These are phyloP conservation scores for Diospyros lotus DNA, from an alignment of 148 eudicot genomes.

Conservation along the genomic window DNA sequence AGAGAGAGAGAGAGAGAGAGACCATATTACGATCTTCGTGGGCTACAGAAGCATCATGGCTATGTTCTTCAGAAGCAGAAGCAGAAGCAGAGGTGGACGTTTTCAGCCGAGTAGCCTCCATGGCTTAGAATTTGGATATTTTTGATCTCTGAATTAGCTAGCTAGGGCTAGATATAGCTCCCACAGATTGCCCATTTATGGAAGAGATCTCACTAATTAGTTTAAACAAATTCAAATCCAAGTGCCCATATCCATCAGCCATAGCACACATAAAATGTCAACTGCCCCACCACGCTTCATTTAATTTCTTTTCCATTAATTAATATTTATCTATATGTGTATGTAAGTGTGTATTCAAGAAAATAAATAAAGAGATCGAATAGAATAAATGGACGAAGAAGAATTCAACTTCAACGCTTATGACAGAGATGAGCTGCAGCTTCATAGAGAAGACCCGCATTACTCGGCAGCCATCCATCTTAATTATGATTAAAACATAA, in stretches of 20 bases:
- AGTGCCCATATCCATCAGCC: slow-evolving; percentile 24
- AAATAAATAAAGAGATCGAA: not conserved
- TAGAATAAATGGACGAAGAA: slow-evolving; percentile 16
- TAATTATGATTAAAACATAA: not conserved
- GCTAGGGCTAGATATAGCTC: not conserved
- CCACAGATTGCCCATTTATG: slow-evolving; percentile 20
- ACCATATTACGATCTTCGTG: slow-evolving; percentile 17
- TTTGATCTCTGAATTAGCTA: not conserved
- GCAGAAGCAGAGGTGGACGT: slow-evolving; percentile 19
- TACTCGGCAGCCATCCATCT: slow-evolving; percentile 13
- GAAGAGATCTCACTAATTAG: slow-evolving; percentile 16
- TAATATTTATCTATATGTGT: too few species aligned
- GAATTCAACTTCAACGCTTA: slow-evolving; percentile 37
- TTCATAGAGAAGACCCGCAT: slow-evolving; percentile 13
- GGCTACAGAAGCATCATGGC: slow-evolving; percentile 18
- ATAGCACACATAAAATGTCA: slow-evolving; percentile 34
- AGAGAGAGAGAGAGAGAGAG: not conserved
- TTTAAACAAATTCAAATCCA: slow-evolving; percentile 21
- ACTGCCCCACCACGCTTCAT: slow-evolving; percentile 26
- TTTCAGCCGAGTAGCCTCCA: slow-evolving; percentile 27
- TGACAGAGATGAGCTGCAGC: slow-evolving; percentile 24
- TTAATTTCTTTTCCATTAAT: not conserved
- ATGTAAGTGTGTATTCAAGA: too few species aligned
- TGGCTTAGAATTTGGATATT: not conserved
- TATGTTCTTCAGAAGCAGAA: slow-evolving; percentile 24